Evolutionary conservation across 768 basidiomycete genomes (phyloP), one percentile per base, ranked within the genome.

Genomic region (Serendipita indica): DNA sequence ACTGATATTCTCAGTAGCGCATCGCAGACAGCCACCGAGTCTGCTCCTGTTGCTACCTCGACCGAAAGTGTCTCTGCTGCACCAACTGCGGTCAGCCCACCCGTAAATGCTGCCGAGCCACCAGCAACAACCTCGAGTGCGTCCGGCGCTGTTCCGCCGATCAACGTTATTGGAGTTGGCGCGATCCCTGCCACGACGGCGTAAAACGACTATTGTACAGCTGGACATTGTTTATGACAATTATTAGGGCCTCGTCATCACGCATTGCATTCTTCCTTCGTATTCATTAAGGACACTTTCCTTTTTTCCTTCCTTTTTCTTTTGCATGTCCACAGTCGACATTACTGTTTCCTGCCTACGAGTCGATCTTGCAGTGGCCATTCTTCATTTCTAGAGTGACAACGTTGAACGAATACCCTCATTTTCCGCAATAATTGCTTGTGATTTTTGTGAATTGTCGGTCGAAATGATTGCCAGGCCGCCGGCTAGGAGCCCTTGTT

Each of bases 391-490:
- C n/a, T 54, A 54, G 49, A 54, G 49, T 54, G 49, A 54, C 49
- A 54, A 54, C 49, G 49, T 54, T 54, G 49, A 54, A 54, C 49
- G 49, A 54, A 54, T 54, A 54, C 49, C 49, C 49, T 54, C 30
- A 18, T 25, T 3, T 1, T 32, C 30, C 22, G 16, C 30, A 22
- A n/a, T 43, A 5, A n/a, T 39, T 39, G 13, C 18, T 12, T 39
- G 35, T 39, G 35, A 39, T 13, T 1, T 12, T 39, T 12, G 13
- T 39, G 35, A n/a, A n/a, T n/a, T n/a, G n/a, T n/a, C n/a, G n/a
- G n/a, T n/a, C n/a, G n/a, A n/a, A n/a, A n/a, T n/a, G n/a, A n/a
- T n/a, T n/a, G n/a, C n/a, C n/a, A n/a, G n/a, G n/a, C n/a, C n/a
- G n/a, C n/a, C n/a, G n/a, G n/a, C n/a, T n/a, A n/a, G n/a, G n/a